Percentiles rank a stretch among this genome's conserved stretches.
Evolutionary conservation across 306 rosid species (phyloP).

Genomic region (Cucumis hystrix): DNA sequence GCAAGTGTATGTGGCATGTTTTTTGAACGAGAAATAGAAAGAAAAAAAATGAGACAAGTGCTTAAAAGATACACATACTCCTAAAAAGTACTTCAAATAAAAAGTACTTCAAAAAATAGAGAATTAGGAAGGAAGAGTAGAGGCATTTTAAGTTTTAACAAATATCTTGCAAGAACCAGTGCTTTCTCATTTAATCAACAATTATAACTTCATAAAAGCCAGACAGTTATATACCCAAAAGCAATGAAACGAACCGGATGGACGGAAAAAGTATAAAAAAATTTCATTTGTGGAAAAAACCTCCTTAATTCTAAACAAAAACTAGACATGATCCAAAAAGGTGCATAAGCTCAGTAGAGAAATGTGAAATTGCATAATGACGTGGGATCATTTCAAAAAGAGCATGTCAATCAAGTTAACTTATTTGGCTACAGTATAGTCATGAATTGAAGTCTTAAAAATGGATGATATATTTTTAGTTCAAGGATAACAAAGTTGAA

Average conservation of each 20-base stretch:
- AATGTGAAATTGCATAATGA: not conserved
- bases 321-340: not conserved
- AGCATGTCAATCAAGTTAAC: not conserved
- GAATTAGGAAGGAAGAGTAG: no score
- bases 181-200: not conserved
- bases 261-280: no score
- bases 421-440: no score
- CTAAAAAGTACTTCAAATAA: no score
- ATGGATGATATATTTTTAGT: no score
- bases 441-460: no score
- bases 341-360: not conserved
- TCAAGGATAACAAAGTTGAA: no score
- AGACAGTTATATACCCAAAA: not conserved
- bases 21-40: not conserved
- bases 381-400: not conserved
- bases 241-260: not conserved
- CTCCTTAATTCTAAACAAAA: not conserved
- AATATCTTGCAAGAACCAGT: not conserved
- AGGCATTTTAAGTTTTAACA: not conserved
- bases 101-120: not conserved
- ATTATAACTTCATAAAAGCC: not conserved
- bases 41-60: no score
- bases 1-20: not conserved
- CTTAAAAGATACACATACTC: not conserved
- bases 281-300: not conserved